Conservation (phyloP, 2,329 filamentous ascomycete genomes). For the Curvularia hawaiiensis region DNA sequence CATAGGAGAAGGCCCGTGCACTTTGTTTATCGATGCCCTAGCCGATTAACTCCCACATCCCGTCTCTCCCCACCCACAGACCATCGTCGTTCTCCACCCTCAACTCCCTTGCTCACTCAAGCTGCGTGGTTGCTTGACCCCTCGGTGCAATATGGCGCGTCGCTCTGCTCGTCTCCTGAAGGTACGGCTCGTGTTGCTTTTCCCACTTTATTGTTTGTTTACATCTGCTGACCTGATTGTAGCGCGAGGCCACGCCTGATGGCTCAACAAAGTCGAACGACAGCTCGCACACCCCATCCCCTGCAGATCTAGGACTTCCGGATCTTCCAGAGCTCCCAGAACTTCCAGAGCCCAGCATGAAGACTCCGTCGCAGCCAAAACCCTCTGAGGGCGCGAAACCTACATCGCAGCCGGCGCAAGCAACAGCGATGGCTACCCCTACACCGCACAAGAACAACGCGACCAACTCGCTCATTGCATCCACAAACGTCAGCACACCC, state of each 20-base stretch:
- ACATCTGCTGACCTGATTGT: constrained; percentile 30
- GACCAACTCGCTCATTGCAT: constrained; percentile 26
- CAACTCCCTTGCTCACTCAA: constrained; percentile 14
- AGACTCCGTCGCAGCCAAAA: constrained; percentile 31
- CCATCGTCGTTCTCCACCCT: constrained; percentile 27
- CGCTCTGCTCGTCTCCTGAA: constrained; percentile 46
- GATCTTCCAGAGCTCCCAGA: constrained; percentile 30
- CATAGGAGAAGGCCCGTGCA: constrained; percentile 17
- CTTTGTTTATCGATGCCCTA: constrained; percentile 28
- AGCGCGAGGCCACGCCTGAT: constrained; percentile 36
- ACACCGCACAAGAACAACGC: constrained; percentile 56
- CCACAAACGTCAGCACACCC: constrained; percentile 53
- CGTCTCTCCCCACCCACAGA: constrained; percentile 31
- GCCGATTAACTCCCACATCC: constrained; percentile 17
- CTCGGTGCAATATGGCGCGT: constrained; percentile 39
- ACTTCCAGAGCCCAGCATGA: constrained; percentile 25
- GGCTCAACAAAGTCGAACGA: constrained; percentile 23
- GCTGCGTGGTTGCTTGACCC: constrained; percentile 2
- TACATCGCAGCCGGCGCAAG: constrained; percentile 33
- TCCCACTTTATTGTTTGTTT: constrained; percentile 30
- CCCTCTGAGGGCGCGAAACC: constrained; percentile 20
- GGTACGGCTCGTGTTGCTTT: constrained; percentile 28
- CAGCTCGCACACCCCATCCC: constrained; percentile 39
- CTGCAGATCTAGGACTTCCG: constrained; percentile 23
- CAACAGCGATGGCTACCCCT: constrained; percentile 23